Percentiles rank a stretch among this genome's conserved stretches.
These are phyloP conservation scores for Radiomyces spectabilis DNA, from an alignment of 192 early-diverging fungal species.

Conservation along the genomic window DNA sequence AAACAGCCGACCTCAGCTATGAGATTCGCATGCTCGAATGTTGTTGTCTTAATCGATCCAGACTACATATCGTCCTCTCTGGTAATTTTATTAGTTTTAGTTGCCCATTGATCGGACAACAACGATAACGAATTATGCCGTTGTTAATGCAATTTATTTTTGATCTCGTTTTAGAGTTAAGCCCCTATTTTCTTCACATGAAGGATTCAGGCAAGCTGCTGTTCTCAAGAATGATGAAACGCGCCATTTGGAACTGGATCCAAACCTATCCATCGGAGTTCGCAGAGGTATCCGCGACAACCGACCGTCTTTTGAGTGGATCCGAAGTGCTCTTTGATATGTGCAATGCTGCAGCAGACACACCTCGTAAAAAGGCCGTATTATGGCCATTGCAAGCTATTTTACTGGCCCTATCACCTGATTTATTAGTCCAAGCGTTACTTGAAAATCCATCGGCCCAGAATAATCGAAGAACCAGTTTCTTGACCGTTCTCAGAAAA, in stretches of 20 bases:
- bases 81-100: conserved; percentile 14
- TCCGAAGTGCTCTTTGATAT: conserved; percentile 74
- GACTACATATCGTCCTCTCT: conserved; percentile 6
- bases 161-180: conserved; percentile 29
- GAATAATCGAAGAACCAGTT: too few species aligned
- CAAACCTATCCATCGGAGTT: conserved; percentile 76
- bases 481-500: conserved; percentile 42
- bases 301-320: conserved; percentile 43
- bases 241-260: conserved; percentile 90
- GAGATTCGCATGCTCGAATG: conserved; percentile 20
- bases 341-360: conserved; percentile 45
- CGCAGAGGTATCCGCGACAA: conserved; percentile 57
- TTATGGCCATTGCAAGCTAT: conserved; percentile 85
- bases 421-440: conserved; percentile 58
- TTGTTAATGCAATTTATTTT: background rate
- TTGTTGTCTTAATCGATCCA: conserved; percentile 7
- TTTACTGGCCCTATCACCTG: conserved; percentile 81
- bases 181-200: conserved; percentile 42
- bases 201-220: conserved; percentile 56
- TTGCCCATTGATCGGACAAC: background rate
- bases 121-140: background rate
- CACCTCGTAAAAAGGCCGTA: conserved; percentile 52
- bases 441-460: conserved; percentile 29
- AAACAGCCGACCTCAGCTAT: background rate
- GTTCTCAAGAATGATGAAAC: conserved; percentile 69